Conservation (phyloP, 179 eudicot genomes). For the Spinacia oleracea region DNA sequence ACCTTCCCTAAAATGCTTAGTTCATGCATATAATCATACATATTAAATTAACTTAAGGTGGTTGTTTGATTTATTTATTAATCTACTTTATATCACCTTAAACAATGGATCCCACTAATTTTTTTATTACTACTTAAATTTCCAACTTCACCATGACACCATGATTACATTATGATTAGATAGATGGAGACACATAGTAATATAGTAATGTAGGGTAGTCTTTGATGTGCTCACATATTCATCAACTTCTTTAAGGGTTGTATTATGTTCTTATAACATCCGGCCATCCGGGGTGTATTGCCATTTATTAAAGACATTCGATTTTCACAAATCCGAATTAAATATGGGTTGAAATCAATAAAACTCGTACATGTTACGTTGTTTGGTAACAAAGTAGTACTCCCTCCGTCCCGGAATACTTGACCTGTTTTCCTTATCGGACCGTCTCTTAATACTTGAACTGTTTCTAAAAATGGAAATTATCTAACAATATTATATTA, state of each 20-base stretch:
- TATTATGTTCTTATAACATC: background rate
- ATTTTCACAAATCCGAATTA: too few relatives aligned
- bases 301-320: too few relatives aligned
- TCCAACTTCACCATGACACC: conserved; percentile 5
- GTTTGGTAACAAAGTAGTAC: too few relatives aligned
- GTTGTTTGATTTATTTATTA: background rate
- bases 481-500: too few relatives aligned
- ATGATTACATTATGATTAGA: conserved; percentile 16
- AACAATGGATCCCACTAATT: background rate
- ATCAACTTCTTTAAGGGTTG: background rate
- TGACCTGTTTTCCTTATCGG: too few relatives aligned
- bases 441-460: too few relatives aligned
- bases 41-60: background rate
- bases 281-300: too few relatives aligned
- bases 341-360: too few relatives aligned
- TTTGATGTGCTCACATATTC: background rate
- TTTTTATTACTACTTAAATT: background rate
- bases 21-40: background rate
- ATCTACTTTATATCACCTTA: background rate
- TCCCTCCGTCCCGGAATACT: too few relatives aligned
- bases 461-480: too few relatives aligned
- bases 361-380: too few relatives aligned
- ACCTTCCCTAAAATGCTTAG: background rate
- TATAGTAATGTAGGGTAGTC: background rate
- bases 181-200: background rate